These are phyloP conservation scores for Cladophialophora carrionii DNA, from an alignment of 2,329 filamentous ascomycete genomes.

Conservation along the genomic window DNA sequence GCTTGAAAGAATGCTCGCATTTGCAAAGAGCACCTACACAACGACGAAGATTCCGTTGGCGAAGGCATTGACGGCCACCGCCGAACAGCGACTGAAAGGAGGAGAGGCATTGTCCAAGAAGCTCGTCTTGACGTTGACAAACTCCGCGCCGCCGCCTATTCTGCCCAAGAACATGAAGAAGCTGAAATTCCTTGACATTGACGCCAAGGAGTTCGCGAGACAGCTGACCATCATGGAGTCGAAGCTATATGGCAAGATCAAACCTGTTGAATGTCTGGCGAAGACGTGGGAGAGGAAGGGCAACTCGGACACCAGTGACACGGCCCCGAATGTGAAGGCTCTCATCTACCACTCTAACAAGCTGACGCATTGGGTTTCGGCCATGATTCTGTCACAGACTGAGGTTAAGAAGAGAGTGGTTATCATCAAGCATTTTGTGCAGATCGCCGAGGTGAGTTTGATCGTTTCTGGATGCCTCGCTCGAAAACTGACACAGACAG, in stretches of 20 bases:
- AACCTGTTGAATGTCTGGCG: slow-evolving; percentile 92
- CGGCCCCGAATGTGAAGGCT: slow-evolving; percentile 91
- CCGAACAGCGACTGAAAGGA: slow-evolving; percentile 85
- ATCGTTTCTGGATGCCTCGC: slow-evolving; percentile 31
- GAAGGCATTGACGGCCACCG: slow-evolving; percentile 76
- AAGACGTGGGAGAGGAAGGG: slow-evolving; percentile 99
- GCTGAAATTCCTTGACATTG: slow-evolving; percentile 96
- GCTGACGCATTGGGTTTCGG: slow-evolving; percentile 98
- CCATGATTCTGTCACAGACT: slow-evolving; percentile 94
- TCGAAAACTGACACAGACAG: slow-evolving; percentile 52
- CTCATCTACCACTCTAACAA: slow-evolving; percentile 98
- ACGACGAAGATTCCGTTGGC: slow-evolving; percentile 92
- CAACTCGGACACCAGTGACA: slow-evolving; percentile 74
- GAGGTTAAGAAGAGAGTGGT: slow-evolving; percentile 96
- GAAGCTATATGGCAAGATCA: slow-evolving; percentile 91
- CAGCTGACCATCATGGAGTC: slow-evolving; percentile 98
- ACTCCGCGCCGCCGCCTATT: slow-evolving; percentile 81
- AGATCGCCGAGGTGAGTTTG: slow-evolving; percentile 83
- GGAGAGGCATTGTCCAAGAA: slow-evolving; percentile 85
- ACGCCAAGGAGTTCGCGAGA: slow-evolving; percentile 92
- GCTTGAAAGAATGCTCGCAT: slow-evolving; percentile 84
- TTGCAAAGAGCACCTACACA: slow-evolving; percentile 88
- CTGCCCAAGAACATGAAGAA: slow-evolving; percentile 99
- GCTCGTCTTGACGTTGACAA: slow-evolving; percentile 82
- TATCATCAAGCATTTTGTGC: slow-evolving; percentile 97